Percentiles rank a stretch among this genome's conserved stretches.
phyloP scores from a whole-genome alignment of 2,329 filamentous ascomycete genomes.

The Cryphonectria japonica region DNA sequence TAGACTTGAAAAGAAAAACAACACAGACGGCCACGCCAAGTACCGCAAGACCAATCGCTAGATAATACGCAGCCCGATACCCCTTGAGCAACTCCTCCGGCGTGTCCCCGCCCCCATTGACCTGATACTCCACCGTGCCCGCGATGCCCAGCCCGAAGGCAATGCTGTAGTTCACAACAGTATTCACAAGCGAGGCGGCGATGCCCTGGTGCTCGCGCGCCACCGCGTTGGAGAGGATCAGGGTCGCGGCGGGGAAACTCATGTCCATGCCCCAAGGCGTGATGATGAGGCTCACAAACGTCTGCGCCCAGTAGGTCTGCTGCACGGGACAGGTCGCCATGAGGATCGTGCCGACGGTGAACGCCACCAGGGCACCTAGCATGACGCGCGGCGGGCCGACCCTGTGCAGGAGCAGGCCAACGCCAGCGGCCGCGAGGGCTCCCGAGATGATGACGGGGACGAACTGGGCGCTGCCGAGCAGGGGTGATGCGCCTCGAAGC shows the following conservation, averaged over 20 bases:
- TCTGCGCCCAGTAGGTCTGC: conserved; percentile 58
- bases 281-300: conserved; percentile 51
- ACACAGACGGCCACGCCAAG: conserved; percentile 28
- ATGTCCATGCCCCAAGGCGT: conserved; percentile 58
- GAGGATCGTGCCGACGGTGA: conserved; percentile 33
- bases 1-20: conserved; percentile 24
- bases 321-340: conserved; percentile 42
- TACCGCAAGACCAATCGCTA: conserved; percentile 30
- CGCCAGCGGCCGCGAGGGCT: conserved; percentile 37
- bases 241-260: conserved; percentile 55
- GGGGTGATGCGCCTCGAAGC: conserved; percentile 35
- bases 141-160: conserved; percentile 57
- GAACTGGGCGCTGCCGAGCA: conserved; percentile 39
- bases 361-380: conserved; percentile 31
- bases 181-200: conserved; percentile 51
- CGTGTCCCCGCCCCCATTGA: conserved; percentile 35
- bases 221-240: conserved; percentile 50
- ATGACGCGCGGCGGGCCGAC: conserved; percentile 36
- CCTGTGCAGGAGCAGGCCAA: conserved; percentile 39
- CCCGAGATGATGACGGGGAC: conserved; percentile 34
- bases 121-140: conserved; percentile 53
- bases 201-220: conserved; percentile 36
- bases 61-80: conserved; percentile 30
- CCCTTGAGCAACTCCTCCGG: conserved; percentile 26
- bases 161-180: conserved; percentile 61